Conservation (phyloP, 2,329 filamentous ascomycete genomes). For the Fusarium sp. region DNA sequence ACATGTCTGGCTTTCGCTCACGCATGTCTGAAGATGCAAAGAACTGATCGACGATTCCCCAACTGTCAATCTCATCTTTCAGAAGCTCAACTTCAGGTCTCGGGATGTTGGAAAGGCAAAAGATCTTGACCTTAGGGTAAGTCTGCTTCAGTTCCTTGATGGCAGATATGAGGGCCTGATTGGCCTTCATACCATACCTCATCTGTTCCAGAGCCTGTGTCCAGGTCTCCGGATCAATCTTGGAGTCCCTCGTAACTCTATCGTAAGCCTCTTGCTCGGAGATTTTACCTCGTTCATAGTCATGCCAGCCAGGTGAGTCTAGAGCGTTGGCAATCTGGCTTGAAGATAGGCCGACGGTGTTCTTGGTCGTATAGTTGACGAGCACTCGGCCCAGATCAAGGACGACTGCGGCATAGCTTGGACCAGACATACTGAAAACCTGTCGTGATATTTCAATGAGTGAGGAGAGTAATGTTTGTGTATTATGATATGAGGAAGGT, state of each 20-base stretch:
- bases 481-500: neutral
- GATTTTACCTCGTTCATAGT: neutral
- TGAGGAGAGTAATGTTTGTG: neutral
- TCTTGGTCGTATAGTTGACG: neutral
- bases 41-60: slow-evolving; percentile 1
- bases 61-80: neutral
- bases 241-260: neutral
- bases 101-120: neutral
- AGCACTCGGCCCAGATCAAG: neutral
- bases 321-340: neutral
- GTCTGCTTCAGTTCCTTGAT: neutral
- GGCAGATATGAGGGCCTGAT: neutral
- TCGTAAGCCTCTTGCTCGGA: neutral
- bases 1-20: neutral
- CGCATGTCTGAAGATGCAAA: neutral
- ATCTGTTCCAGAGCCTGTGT: neutral
- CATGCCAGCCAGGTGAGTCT: neutral
- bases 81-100: neutral
- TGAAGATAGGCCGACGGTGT: neutral
- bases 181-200: neutral
- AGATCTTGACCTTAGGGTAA: neutral
- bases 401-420: neutral
- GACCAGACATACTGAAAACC: neutral
- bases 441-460: too few species aligned
- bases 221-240: neutral